phyloP scores from a whole-genome alignment of 1,284 basidiomycete species.

The Puccinia hordei region DNA sequence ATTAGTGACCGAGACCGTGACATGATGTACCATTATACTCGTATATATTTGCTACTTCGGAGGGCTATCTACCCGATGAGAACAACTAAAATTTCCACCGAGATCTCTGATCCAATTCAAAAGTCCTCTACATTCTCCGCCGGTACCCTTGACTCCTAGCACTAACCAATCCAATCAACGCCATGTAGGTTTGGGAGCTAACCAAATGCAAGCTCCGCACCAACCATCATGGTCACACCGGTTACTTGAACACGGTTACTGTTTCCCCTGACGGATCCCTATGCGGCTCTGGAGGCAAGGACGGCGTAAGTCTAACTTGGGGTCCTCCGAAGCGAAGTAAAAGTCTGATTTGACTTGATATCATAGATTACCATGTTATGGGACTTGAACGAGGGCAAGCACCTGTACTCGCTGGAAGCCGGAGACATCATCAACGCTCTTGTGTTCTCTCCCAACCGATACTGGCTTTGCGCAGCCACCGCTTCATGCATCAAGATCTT shows the following conservation, averaged over 20 bases:
- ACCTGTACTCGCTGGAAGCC: constrained; percentile 99
- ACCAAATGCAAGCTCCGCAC: constrained; percentile 99
- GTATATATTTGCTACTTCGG: constrained; percentile 77
- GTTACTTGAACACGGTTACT: constrained; percentile 98
- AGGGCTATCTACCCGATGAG: constrained; percentile 70
- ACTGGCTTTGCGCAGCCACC: constrained; percentile 99
- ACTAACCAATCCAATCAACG: not conserved
- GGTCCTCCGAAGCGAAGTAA: not conserved
- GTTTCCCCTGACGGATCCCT: constrained; percentile 99
- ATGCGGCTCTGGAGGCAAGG: constrained; percentile 98
- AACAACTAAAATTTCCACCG: constrained; percentile 70
- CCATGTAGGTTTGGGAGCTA: constrained; percentile 91
- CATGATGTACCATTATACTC: constrained; percentile 64
- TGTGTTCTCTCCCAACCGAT: constrained; percentile 98
- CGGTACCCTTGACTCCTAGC: not conserved
- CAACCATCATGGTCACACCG: constrained; percentile 99
- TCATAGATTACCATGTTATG: constrained; percentile 96
- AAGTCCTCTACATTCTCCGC: not conserved
- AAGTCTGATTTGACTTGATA: not conserved
- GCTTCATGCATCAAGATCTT: constrained; percentile 98
- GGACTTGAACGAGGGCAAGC: constrained; percentile 99
- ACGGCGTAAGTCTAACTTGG: constrained; percentile 64
- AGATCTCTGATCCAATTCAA: constrained; percentile 67
- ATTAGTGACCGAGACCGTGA: constrained; percentile 51
- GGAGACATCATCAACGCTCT: constrained; percentile 98